Evolutionary conservation across 1,284 basidiomycete genomes (phyloP).

Genomic region (Cutaneotrichosporon dermatis): DNA sequence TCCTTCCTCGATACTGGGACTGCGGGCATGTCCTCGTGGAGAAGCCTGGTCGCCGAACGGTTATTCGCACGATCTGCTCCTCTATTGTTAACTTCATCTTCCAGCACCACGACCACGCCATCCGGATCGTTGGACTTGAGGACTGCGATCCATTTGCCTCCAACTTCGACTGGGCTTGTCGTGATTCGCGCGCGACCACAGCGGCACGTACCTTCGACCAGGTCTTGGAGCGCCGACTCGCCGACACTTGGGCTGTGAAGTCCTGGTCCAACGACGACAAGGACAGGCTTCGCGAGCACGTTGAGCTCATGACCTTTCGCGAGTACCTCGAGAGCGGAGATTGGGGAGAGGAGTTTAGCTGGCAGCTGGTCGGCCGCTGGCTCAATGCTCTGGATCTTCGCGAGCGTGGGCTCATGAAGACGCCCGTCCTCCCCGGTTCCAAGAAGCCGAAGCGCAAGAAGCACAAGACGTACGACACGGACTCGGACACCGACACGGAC

Average conservation of each 20-base stretch:
- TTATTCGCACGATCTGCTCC: neutral
- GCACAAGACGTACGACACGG: neutral
- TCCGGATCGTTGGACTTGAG: slow-evolving; percentile 11
- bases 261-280: neutral
- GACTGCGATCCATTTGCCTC: slow-evolving; percentile 4
- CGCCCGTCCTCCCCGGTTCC: neutral
- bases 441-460: neutral
- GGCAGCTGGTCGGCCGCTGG: slow-evolving; percentile 7
- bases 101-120: neutral
- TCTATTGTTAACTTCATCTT: neutral
- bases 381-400: slow-evolving; percentile 4
- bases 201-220: no score
- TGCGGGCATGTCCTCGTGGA: neutral
- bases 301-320: neutral
- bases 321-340: slow-evolving; percentile 7
- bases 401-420: neutral
- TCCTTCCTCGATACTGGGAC: slow-evolving; percentile 6
- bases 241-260: neutral
- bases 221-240: no score
- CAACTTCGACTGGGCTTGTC: neutral
- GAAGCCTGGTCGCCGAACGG: no score
- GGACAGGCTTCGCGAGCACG: neutral
- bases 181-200: neutral
- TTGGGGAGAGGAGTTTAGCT: slow-evolving; percentile 7
- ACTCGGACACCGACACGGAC: neutral